These are phyloP conservation scores for Tanacetum coccineum DNA, from an alignment of 129 eudicot genomes.

Conservation along the genomic window DNA sequence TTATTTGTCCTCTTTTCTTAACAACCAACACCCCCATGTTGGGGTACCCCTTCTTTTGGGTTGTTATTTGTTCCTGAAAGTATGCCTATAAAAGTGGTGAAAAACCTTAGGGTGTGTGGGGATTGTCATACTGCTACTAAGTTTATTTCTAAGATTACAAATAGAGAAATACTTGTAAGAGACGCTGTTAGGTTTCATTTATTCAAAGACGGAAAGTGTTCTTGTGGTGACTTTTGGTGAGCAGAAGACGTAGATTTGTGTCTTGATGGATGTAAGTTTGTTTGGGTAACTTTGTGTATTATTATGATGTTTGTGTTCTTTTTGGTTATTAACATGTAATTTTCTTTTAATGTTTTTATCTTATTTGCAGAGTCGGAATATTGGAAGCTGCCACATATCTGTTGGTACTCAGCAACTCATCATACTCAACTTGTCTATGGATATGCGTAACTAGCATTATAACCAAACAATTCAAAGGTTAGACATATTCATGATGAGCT, in stretches of 20 bases:
- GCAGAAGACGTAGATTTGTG: not conserved
- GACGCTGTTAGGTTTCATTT: constrained; percentile 85
- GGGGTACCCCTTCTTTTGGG: no score
- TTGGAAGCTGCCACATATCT: no score
- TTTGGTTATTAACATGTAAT: no score
- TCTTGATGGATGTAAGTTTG: not conserved
- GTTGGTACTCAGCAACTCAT: no score
- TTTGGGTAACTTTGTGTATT: not conserved
- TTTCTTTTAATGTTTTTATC: not conserved
- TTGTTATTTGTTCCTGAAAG: constrained; percentile 64
- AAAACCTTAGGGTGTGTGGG: constrained; percentile 85
- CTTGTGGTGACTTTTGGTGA: constrained; percentile 97
- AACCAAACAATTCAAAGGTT: no score
- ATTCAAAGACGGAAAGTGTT: constrained; percentile 81
- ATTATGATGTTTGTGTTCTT: not conserved
- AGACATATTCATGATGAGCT: no score
- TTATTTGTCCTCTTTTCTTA: no score
- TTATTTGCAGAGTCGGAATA: no score
- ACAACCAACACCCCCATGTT: no score
- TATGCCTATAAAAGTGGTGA: constrained; percentile 62
- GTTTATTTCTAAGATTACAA: constrained; percentile 70
- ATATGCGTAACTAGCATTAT: no score
- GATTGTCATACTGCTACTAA: constrained; percentile 92
- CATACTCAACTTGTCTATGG: no score
- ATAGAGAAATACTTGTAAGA: constrained; percentile 85